phyloP scores from a whole-genome alignment of 164 flowering plant genomes.

The Aristolochia fimbriata region DNA sequence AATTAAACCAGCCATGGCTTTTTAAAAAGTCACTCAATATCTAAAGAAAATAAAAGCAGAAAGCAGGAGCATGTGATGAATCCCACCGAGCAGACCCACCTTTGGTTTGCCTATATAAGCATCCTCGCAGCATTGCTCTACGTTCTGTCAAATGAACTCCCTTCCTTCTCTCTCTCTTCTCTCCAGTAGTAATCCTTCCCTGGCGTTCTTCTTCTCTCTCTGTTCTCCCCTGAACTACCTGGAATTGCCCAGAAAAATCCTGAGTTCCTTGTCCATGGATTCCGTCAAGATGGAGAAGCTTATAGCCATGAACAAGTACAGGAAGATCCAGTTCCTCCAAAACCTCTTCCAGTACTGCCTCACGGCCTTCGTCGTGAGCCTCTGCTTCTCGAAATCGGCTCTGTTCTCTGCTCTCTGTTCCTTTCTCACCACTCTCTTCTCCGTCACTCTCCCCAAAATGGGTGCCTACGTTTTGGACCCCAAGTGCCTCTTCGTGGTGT shows the following conservation, averaged over 20 bases:
- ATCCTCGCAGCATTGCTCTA: constrained; percentile 20
- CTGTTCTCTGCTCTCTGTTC: constrained; percentile 32
- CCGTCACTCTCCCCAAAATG: constrained; percentile 25
- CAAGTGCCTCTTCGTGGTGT: constrained; percentile 44
- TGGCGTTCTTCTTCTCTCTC: not conserved
- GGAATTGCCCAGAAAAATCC: constrained; percentile 2
- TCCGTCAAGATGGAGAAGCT: constrained; percentile 21
- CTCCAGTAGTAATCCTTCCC: constrained; percentile 1
- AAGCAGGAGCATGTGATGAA: constrained; percentile 12
- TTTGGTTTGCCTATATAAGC: constrained; percentile 26
- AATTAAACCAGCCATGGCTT: constrained; percentile 16
- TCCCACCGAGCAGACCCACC: constrained; percentile 6
- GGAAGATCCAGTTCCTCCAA: constrained; percentile 30
- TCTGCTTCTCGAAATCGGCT: constrained; percentile 30
- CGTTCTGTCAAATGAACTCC: constrained; percentile 27
- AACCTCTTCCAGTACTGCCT: constrained; percentile 25
- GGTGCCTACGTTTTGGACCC: constrained; percentile 21
- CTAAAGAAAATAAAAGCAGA: constrained; percentile 7
- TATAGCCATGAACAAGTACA: constrained; percentile 39
- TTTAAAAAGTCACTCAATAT: constrained; percentile 15
- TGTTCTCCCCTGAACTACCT: not conserved
- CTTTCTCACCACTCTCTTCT: constrained; percentile 22
- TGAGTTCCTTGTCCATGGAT: constrained; percentile 27
- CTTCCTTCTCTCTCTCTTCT: constrained; percentile 4
- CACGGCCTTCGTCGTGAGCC: constrained; percentile 20